A percentile compares a stretch with the other conserved stretches of the same genome.
Evolutionary conservation across 2,329 filamentous ascomycete genomes (phyloP).

Genomic region (Claviceps citrina): DNA sequence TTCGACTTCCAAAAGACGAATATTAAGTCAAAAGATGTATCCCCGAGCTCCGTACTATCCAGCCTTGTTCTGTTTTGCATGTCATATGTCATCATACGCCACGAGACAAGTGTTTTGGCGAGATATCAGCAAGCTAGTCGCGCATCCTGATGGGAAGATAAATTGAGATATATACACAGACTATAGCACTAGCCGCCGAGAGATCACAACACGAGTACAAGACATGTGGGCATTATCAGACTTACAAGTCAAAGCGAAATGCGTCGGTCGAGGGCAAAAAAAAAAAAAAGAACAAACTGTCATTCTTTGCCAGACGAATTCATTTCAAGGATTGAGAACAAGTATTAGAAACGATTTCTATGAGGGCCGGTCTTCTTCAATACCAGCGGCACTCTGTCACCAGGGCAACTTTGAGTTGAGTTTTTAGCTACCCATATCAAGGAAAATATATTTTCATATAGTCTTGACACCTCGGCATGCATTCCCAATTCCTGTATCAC

Average conservation of each 20-base stretch:
- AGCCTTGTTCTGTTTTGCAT: no score
- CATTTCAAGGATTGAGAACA: no score
- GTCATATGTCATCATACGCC: not conserved
- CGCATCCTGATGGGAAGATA: not conserved
- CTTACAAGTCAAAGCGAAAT: no score
- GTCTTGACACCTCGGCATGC: no score
- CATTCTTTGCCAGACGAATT: no score
- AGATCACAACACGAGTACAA: not conserved
- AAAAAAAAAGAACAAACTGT: no score
- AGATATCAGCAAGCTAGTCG: not conserved
- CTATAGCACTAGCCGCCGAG: not conserved
- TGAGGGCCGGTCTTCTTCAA: no score
- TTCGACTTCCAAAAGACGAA: not conserved
- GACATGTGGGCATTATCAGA: not conserved
- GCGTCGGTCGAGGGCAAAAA: no score
- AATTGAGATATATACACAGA: not conserved
- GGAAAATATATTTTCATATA: no score
- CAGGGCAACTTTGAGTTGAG: not conserved
- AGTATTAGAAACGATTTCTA: no score
- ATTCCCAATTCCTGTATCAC: not conserved
- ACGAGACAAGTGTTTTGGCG: not conserved
- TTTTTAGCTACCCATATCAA: not conserved
- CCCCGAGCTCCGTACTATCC: not conserved
- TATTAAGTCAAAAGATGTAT: not conserved
- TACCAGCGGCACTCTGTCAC: not conserved